Conservation (phyloP, 1,139 yeast genomes). For the Saccharomyces hybrid region DNA sequence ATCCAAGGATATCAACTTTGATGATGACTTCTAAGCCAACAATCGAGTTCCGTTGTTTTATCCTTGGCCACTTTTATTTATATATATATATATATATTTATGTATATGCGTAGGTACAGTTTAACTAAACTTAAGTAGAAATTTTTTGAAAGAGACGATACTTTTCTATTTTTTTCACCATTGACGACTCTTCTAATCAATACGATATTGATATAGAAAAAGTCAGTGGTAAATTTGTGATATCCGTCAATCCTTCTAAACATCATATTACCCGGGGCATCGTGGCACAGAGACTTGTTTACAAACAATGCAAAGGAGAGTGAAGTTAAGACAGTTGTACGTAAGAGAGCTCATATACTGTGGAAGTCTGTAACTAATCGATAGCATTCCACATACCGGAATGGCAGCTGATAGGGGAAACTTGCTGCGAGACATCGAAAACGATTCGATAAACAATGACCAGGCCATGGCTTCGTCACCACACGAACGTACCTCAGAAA, state of each 20-base stretch:
- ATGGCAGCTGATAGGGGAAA: neutral
- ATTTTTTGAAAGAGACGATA: neutral
- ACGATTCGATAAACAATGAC: neutral
- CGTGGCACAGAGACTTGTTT: no score
- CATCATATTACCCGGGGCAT: no score
- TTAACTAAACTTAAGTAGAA: neutral
- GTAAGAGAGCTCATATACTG: no score
- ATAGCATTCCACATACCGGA: neutral
- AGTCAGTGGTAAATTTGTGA: no score
- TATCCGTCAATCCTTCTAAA: no score
- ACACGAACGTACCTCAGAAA: neutral
- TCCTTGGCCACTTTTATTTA: neutral
- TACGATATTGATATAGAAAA: neutral
- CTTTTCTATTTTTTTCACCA: neutral
- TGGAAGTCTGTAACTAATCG: no score
- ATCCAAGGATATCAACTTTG: constrained; percentile 42
- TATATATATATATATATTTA: neutral
- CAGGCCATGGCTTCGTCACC: neutral
- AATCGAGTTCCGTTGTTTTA: neutral
- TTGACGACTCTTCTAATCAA: neutral
- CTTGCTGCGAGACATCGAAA: neutral
- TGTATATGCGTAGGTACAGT: neutral
- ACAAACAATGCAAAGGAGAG: no score
- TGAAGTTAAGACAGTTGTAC: no score
- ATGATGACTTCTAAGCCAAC: constrained; percentile 40